These are phyloP conservation scores for Gossypium gossypioides DNA, from an alignment of 441 rosid species.

Conservation along the genomic window DNA sequence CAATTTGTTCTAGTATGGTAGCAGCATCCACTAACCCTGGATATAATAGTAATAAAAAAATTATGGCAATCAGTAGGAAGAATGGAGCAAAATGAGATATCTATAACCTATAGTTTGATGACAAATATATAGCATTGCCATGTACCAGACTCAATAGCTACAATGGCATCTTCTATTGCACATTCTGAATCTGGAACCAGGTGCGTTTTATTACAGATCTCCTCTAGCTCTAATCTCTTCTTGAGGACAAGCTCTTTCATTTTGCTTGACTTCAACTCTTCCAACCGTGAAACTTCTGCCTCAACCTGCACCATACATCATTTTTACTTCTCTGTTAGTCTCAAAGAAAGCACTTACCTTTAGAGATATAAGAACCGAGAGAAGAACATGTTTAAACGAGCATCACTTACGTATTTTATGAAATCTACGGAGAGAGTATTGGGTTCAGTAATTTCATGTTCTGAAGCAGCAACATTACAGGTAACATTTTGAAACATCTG, in stretches of 20 bases:
- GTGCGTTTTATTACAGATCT: conserved; percentile 85
- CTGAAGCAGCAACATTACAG: conserved; percentile 86
- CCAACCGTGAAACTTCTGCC: conserved; percentile 78
- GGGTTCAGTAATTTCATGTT: conserved; percentile 82
- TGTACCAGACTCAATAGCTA: conserved; percentile 72
- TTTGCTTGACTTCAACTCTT: conserved; percentile 81
- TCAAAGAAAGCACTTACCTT: not conserved
- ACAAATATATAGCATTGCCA: not conserved
- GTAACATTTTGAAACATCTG: conserved; percentile 81
- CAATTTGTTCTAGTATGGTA: conserved; percentile 60
- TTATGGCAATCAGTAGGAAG: conserved; percentile 2
- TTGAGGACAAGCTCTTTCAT: conserved; percentile 95
- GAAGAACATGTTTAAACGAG: conserved; percentile 6
- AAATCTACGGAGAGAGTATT: conserved; percentile 71
- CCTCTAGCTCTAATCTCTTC: conserved; percentile 81
- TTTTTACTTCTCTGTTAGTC: not conserved
- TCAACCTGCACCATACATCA: conserved; percentile 50
- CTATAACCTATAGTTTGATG: not conserved
- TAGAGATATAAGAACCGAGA: conserved; percentile 3
- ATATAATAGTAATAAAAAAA: not conserved
- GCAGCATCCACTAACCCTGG: conserved; percentile 54
- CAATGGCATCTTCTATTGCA: conserved; percentile 54
- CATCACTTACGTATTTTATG: conserved; percentile 57
- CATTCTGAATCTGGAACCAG: conserved; percentile 56
- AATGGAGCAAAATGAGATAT: not conserved